Evolutionary conservation across 2,329 filamentous ascomycete species (phyloP), one percentile per base, ranked within the genome.

Genomic region (Arthrobotrys musiformis): DNA sequence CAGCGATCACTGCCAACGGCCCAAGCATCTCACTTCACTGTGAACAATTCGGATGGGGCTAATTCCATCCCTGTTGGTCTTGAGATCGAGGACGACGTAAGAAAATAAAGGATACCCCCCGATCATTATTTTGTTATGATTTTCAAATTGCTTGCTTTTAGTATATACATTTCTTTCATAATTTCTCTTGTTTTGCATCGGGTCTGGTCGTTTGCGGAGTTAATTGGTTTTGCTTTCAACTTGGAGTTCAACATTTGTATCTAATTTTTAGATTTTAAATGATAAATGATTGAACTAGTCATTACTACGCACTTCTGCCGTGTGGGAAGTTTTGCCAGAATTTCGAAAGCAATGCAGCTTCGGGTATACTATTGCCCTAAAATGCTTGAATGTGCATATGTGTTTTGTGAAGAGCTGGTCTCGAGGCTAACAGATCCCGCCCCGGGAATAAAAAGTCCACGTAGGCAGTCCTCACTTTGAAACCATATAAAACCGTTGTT

Each of bases 1-100:
- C 81, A 30, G 83, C 83, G 78, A 86, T 88, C 37, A 82, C 81
- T 0, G 81, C 83, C 0, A 82, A 83, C 24, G 86, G 86, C 2
- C 85, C 86, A 0, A 85, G 84, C 28, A 83, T 88, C n/a, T 86
- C 87, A 80, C 81, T 87, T 54, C 86, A 87, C 79, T 86, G 84
- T 77, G 86, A 87, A 80, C 83, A 86, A 79, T 86, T 87, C 76
- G 84, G 84, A 1, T 86, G 85, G 85, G 79, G 79, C 63, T 79
- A 80, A 70, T n/a, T 50, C 19, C n/a, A 2, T 50, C 35, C 22
- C 7, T 7, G 13, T 13, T 30, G 1, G 37, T 5, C 22, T 37
- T 42, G 13, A 48, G 15, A 15, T 7, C 15, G 24, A 48, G 37
- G 40, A 19, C 24, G 24, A 37, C 1, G 17, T 26, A 7, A 11